phyloP scores from a whole-genome alignment of 352 stramenopile genomes.

The Phytophthora boehmeriae region DNA sequence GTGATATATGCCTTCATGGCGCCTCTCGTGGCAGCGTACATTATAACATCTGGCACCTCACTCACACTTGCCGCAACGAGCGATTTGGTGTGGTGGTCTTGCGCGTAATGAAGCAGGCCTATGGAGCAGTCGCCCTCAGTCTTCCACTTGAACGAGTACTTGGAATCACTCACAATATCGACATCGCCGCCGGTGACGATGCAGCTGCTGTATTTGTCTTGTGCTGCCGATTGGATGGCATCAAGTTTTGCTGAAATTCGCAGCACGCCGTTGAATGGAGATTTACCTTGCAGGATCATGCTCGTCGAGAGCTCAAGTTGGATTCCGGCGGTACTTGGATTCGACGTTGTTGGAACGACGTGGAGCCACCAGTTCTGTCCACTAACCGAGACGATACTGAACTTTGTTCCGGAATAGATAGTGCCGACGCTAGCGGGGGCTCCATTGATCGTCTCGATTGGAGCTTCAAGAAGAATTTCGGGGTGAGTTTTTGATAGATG shows the following conservation, averaged over 20 bases:
- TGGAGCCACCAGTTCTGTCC: slow-evolving; percentile 70
- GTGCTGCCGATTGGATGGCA: slow-evolving; percentile 45
- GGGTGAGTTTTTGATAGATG: slow-evolving; percentile 59
- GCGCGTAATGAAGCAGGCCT: slow-evolving; percentile 67
- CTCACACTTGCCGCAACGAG: slow-evolving; percentile 48
- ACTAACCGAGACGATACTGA: slow-evolving; percentile 58
- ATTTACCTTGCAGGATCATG: slow-evolving; percentile 40
- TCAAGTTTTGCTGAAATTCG: slow-evolving; percentile 49
- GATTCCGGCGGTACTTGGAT: slow-evolving; percentile 18
- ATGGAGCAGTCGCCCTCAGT: slow-evolving; percentile 56
- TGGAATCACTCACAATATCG: slow-evolving; percentile 44
- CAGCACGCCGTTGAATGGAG: slow-evolving; percentile 49
- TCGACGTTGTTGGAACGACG: slow-evolving; percentile 26
- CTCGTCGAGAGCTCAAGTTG: slow-evolving; percentile 49
- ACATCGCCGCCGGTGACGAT: slow-evolving; percentile 58
- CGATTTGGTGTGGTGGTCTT: slow-evolving; percentile 63
- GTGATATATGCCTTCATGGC: slow-evolving; percentile 62
- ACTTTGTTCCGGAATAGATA: slow-evolving; percentile 44
- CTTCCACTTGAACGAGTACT: slow-evolving; percentile 68
- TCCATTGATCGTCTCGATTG: slow-evolving; percentile 63
- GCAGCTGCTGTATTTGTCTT: slow-evolving; percentile 71
- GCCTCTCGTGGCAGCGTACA: slow-evolving; percentile 59
- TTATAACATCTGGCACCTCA: slow-evolving; percentile 37
- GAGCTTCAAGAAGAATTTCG: slow-evolving; percentile 55
- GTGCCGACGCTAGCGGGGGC: slow-evolving; percentile 26